Evolutionary conservation across 352 stramenopile species (phyloP).

Genomic region (Globisporangium nodosum): DNA sequence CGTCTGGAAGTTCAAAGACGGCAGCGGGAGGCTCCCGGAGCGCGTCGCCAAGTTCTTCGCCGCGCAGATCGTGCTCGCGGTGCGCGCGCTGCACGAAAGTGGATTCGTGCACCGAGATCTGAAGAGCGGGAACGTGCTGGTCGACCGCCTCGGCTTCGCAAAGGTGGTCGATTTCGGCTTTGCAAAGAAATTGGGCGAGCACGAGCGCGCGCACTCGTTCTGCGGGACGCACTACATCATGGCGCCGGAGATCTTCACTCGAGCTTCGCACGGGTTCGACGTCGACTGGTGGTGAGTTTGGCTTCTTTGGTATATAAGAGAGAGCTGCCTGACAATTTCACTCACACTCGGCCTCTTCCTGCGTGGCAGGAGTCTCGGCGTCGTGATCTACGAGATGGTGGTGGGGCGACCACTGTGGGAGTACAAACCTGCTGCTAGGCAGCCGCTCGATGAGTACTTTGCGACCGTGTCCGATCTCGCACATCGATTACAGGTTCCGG

Average conservation of each 20-base stretch:
- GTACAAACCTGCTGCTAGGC: constrained; percentile 35
- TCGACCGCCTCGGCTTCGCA: constrained; percentile 29
- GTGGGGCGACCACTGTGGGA: constrained; percentile 55
- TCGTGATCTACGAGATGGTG: constrained; percentile 77
- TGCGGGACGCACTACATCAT: constrained; percentile 78
- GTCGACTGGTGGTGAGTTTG: constrained; percentile 68
- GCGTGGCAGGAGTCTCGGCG: constrained; percentile 47
- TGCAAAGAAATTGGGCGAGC: constrained; percentile 21
- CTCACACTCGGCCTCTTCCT: background rate
- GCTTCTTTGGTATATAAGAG: background rate
- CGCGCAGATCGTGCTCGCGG: constrained; percentile 60
- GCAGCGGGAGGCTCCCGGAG: constrained; percentile 38
- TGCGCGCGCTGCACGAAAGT: constrained; percentile 39
- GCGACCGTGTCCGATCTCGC: constrained; percentile 19
- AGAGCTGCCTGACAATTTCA: background rate
- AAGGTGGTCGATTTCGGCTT: constrained; percentile 81
- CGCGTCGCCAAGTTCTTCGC: constrained; percentile 49
- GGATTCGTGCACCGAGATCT: constrained; percentile 75
- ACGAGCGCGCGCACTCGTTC: constrained; percentile 27
- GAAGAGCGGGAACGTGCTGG: constrained; percentile 75
- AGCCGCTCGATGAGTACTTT: constrained; percentile 28
- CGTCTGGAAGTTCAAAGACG: constrained; percentile 47
- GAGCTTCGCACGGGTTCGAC: constrained; percentile 22
- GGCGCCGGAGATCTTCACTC: constrained; percentile 59
- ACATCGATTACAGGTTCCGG: background rate